These are phyloP conservation scores for Irpex lacteus DNA, from an alignment of 1,284 basidiomycete genomes.

Conservation along the genomic window DNA sequence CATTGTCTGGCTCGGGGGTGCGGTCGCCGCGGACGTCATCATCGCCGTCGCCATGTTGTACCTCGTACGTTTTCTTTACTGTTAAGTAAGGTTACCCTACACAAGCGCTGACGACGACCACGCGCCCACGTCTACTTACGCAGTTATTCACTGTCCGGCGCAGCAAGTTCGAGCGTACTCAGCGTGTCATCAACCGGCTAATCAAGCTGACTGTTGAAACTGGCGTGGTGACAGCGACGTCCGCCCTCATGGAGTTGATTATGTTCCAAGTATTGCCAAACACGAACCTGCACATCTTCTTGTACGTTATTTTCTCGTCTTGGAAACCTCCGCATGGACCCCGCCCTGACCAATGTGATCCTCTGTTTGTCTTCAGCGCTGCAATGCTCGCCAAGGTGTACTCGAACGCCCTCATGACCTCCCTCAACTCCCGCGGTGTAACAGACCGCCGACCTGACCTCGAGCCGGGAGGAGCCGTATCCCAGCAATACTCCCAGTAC, in stretches of 20 bases:
- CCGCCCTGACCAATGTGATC: no score
- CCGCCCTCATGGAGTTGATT: slow-evolving; percentile 11
- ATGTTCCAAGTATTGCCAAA: slow-evolving; percentile 9
- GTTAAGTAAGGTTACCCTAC: neutral
- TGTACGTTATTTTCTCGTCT: neutral
- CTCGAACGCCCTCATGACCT: slow-evolving; percentile 29
- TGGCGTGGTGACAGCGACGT: slow-evolving; percentile 10
- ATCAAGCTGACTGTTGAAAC: slow-evolving; percentile 15
- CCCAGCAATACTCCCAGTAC: neutral
- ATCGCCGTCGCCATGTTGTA: slow-evolving; percentile 26
- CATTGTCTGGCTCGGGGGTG: slow-evolving; percentile 24
- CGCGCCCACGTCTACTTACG: neutral
- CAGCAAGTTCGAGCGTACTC: slow-evolving; percentile 7
- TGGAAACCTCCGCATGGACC: no score
- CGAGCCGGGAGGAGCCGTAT: neutral
- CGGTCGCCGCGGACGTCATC: slow-evolving; percentile 28
- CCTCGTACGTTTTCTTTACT: slow-evolving; percentile 9
- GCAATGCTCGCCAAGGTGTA: slow-evolving; percentile 33
- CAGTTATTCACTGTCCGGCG: slow-evolving; percentile 1
- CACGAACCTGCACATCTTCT: slow-evolving; percentile 8
- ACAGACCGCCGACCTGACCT: neutral
- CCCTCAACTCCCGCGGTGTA: slow-evolving; percentile 10
- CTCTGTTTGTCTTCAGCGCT: slow-evolving; percentile 12
- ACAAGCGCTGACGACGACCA: neutral
- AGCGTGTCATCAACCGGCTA: slow-evolving; percentile 12